Evolutionary conservation across 2,329 filamentous ascomycete genomes (phyloP), one percentile per base, ranked within the genome.

Genomic region (Dactylellina drechsleri): DNA sequence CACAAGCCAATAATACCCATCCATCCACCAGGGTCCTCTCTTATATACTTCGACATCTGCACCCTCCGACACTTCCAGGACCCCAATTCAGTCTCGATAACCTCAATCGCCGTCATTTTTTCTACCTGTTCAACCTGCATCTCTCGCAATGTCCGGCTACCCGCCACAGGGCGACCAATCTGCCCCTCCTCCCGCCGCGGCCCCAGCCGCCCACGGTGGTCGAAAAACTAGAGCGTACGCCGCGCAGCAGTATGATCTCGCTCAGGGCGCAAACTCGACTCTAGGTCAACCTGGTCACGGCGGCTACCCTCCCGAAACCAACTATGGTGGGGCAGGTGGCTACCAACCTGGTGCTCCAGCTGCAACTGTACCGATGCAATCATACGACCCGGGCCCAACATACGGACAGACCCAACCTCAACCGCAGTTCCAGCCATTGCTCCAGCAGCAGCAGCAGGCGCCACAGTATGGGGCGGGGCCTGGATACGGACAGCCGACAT

Each of bases 181-280:
- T 77, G 83, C 84, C 78, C 81, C 81, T 57, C 70, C 68, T 56
- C 65, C 56, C 5, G 20, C 62, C 31, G 60, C 18, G 53, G 79
- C 76, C 66, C 80, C 78, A 52, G 82, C 82, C 76, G 81, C 85
- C 50, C 84, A 84, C 54, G 80, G 84, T 77, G 89, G 87, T 82
- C 93, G 93, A 85, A 97, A 97, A 88, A 97, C 96, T 87, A 88
- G 93, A 85, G 90, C 91, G 68, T 98, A 98, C 84, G 95, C 95
- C 65, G 92, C 92, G 68, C 91, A 96, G 82, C 94, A 94, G 53
- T 99, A 96, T 83, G 94, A 96, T 73, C 95, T 98, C 79, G 92
- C 91, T 59, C 87, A 88, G 59, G 95, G 94, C 79, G 92, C 91
- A 80, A 98, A 98, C 86, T 89, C 91, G 68, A 87, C 84, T 59